Base-by-base conservation (phyloP, 1,139 yeast species). In the Pneumocystis sp. region DNA sequence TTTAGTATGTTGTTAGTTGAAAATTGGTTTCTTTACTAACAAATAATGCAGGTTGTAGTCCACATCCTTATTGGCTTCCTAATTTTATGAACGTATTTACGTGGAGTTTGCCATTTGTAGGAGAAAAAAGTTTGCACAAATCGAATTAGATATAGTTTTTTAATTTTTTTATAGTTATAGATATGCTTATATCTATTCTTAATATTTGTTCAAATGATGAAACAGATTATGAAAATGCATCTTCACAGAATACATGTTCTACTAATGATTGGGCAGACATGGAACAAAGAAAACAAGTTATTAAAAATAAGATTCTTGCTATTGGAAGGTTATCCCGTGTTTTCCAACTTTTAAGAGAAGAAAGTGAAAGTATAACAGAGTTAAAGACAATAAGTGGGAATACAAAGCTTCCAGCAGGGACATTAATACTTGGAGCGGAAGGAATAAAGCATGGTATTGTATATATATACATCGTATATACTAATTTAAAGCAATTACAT, bases 51-150 rank as follows among this genome's bases (percentile, higher is more conserved):
- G 61, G 90, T 74, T 79, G 87, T 72, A 85, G 93, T 57, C 96
- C 96, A 8, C 97, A 93, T 76, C 98, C 98, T 0, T 93, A 93
- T 76, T 91, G 96, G 93, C 80, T 93, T 70, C 98, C 98, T 3
- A 91, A 91, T 75, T 89, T 91, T 72, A 90, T 91, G 96, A 97
- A 93, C 75, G 96, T 91, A 6, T 93, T 93, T 75, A 87, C 96
- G 5, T 93, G 98, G 98, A 89, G 96, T 2, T 79, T 93, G 68
- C 98, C 98, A 7, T 93, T 93, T 79, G 97, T 93, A 57, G 97
- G 97, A n/a, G 97, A 79, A 68, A 93, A 76, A 84, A 90, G 59
- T 63, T 31, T 39, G 29, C 3, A 39, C 8, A 39, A 25, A 25
- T 39, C 25, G 2, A 59, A 21, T 6, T 25, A 25, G 12, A 17